Conservation (phyloP, 768 basidiomycete species). For the Hygrophorus pudorinus region DNA sequence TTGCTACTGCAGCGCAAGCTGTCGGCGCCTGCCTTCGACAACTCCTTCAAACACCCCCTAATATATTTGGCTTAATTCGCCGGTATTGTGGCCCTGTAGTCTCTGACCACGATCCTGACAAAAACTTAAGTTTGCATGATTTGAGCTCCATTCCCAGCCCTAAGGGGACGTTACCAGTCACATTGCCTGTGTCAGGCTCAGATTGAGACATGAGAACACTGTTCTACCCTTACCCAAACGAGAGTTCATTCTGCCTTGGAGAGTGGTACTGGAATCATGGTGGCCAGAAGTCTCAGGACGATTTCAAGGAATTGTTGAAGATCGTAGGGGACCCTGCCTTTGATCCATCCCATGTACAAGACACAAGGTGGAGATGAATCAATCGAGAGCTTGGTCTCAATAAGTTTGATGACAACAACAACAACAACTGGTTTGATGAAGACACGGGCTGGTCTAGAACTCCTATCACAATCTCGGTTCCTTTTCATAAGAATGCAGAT, state of each 20-base stretch:
- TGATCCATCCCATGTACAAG: neutral
- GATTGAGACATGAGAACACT: too few relatives aligned
- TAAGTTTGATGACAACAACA: neutral
- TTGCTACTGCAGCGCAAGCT: too few relatives aligned
- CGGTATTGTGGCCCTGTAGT: too few relatives aligned
- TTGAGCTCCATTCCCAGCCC: too few relatives aligned
- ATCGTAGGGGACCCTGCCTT: neutral
- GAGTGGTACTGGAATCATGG: constrained; percentile 2
- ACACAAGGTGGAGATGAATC: neutral
- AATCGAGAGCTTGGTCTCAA: neutral
- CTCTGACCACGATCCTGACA: too few relatives aligned
- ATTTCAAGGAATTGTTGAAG: neutral
- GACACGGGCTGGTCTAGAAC: neutral
- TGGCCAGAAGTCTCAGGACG: neutral
- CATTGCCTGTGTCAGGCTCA: too few relatives aligned
- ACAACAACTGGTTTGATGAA: neutral
- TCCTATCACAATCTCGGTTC: neutral
- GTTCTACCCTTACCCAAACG: neutral
- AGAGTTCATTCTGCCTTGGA: neutral
- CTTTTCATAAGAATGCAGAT: neutral
- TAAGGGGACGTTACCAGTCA: too few relatives aligned
- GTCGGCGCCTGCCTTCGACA: too few relatives aligned
- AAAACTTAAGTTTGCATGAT: too few relatives aligned
- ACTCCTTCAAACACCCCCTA: too few relatives aligned
- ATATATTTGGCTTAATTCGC: too few relatives aligned